Conservation (phyloP, 2,329 filamentous ascomycete species). For the Eutypella sp. region DNA sequence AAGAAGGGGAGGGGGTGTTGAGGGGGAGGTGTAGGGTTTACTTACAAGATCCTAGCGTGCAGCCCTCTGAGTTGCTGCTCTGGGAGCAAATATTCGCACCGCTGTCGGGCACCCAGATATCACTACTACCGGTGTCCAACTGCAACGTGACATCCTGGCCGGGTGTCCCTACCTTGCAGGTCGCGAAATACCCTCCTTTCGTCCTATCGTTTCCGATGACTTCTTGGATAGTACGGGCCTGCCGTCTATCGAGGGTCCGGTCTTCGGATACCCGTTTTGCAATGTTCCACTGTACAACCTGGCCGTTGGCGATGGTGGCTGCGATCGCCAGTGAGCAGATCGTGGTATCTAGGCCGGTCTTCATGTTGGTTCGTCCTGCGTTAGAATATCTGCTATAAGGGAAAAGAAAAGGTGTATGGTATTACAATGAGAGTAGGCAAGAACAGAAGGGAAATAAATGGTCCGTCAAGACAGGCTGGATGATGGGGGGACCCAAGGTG, state of each 20-base stretch:
- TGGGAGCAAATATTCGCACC: slow-evolving; percentile 34
- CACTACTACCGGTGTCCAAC: slow-evolving; percentile 61
- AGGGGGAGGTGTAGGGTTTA: too few relatives aligned
- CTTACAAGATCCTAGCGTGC: slow-evolving; percentile 44
- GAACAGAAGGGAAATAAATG: too few relatives aligned
- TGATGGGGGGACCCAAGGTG: too few relatives aligned
- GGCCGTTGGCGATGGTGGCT: slow-evolving; percentile 20
- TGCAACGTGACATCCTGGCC: slow-evolving; percentile 52
- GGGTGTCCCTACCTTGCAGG: slow-evolving; percentile 53
- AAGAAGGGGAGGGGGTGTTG: too few relatives aligned
- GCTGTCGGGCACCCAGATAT: slow-evolving; percentile 53
- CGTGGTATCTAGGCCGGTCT: slow-evolving; percentile 7
- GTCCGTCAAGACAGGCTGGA: too few relatives aligned
- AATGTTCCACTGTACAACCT: slow-evolving; percentile 46
- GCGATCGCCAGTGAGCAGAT: slow-evolving; percentile 24
- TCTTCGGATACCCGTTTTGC: slow-evolving; percentile 28
- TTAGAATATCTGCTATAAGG: too few relatives aligned
- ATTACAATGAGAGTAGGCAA: background rate
- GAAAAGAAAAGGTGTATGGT: background rate
- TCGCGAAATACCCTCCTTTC: slow-evolving; percentile 51
- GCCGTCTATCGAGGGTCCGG: slow-evolving; percentile 32
- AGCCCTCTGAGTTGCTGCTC: slow-evolving; percentile 23
- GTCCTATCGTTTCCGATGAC: slow-evolving; percentile 39
- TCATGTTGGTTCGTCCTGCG: background rate
- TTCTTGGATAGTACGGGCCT: slow-evolving; percentile 34